phyloP scores from a whole-genome alignment of 2,329 filamentous ascomycete species.

The Colletotrichum agaves region DNA sequence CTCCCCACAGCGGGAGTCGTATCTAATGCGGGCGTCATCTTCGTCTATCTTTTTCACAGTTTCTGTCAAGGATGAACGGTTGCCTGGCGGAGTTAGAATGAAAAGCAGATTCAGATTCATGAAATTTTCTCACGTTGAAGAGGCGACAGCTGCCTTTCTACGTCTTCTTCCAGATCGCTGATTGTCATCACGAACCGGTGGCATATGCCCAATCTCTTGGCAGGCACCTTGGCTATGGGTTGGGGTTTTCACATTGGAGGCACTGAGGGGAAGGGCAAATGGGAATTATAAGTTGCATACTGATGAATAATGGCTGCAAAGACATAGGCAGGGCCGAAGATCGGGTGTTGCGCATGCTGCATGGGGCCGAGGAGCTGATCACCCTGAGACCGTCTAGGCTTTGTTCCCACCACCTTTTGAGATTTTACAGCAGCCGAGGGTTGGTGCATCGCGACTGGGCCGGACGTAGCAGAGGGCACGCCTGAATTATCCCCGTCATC shows the following conservation, averaged over 20 bases:
- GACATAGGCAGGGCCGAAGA: conserved; percentile 20
- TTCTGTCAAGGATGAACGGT: conserved; percentile 13
- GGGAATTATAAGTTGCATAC: conserved; percentile 24
- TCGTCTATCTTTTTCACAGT: conserved; percentile 45
- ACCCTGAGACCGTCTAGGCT: conserved; percentile 24
- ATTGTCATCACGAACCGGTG: conserved; percentile 15
- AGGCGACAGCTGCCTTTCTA: not conserved
- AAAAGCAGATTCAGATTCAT: not conserved
- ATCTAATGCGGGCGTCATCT: conserved; percentile 53
- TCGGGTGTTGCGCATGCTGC: conserved; percentile 32
- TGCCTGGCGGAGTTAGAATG: conserved; percentile 8
- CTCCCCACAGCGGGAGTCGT: conserved; percentile 50
- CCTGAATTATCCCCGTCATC: conserved; percentile 29
- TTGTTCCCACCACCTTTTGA: conserved; percentile 26
- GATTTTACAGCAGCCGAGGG: not conserved
- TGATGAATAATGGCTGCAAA: conserved; percentile 30
- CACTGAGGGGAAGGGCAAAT: conserved; percentile 6
- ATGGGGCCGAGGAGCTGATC: conserved; percentile 26
- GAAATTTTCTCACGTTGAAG: conserved; percentile 19
- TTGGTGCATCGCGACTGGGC: conserved; percentile 19
- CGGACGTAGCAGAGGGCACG: conserved; percentile 9
- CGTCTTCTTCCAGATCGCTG: not conserved
- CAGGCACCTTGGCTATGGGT: not conserved
- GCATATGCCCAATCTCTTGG: conserved; percentile 7
- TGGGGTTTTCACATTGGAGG: conserved; percentile 6